Evolutionary conservation across 805 yeast species (phyloP).

Genomic region (Sugiyamaella smithiae): DNA sequence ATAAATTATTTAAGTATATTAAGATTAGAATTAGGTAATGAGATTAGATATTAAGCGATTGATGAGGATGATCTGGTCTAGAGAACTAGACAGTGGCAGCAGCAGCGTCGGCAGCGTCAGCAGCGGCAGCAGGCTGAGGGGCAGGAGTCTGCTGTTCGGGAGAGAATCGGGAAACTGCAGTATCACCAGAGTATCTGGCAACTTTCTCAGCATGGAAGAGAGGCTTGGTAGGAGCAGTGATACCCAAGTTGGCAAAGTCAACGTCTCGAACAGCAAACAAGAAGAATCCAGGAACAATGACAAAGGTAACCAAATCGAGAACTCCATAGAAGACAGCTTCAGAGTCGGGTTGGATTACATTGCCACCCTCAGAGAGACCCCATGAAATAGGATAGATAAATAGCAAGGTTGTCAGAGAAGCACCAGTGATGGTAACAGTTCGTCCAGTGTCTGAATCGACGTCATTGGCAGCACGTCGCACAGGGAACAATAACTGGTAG

Average conservation of each 20-base stretch:
- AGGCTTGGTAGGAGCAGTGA: conserved; percentile 20
- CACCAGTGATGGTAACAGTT: conserved; percentile 16
- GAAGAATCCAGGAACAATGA: conserved; percentile 23
- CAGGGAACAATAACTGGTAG: conserved; percentile 25
- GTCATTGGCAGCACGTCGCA: conserved; percentile 18
- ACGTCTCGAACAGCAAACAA: conserved; percentile 22
- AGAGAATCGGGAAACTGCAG: conserved; percentile 16
- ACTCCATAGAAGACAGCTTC: conserved; percentile 61
- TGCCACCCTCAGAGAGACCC: conserved; percentile 64
- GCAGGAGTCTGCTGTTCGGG: conserved; percentile 14
- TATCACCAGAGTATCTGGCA: conserved; percentile 18
- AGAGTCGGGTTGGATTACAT: conserved; percentile 55
- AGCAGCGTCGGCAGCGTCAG: conserved; percentile 10
- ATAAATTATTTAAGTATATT: background rate
- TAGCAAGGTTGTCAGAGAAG: conserved; percentile 41
- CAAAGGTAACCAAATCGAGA: conserved; percentile 49
- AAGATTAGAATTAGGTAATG: background rate
- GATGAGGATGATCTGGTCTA: no score
- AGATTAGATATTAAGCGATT: background rate
- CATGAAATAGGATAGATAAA: conserved; percentile 50
- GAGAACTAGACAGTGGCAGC: conserved; percentile 7
- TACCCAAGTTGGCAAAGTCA: conserved; percentile 26
- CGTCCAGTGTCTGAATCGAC: conserved; percentile 5
- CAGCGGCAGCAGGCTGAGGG: conserved; percentile 12
- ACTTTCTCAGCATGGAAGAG: conserved; percentile 24